Conservation (phyloP, 108 stramenopile species). For the Cyclotella choctawhatcheeana region DNA sequence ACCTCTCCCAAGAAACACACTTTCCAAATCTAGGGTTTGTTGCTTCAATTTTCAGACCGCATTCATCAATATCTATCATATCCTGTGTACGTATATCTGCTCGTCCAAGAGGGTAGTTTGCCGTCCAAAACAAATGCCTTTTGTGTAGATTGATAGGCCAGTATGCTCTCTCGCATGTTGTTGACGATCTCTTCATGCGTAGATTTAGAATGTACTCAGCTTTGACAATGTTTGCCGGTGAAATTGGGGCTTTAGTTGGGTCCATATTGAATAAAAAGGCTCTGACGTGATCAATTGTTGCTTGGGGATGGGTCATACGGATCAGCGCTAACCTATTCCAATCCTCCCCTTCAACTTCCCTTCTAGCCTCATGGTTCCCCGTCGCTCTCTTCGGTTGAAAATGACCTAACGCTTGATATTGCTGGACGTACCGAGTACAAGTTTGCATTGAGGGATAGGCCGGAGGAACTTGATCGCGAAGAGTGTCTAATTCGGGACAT, state of each 20-base stretch:
- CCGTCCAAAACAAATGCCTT: constrained; percentile 23
- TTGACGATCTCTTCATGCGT: constrained; percentile 11
- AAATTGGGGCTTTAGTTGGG: constrained; percentile 11
- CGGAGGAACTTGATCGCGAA: neutral
- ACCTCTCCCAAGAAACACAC: neutral
- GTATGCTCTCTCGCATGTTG: constrained; percentile 22
- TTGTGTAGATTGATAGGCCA: constrained; percentile 21
- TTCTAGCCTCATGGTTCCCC: constrained; percentile 17
- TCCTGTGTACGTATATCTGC: constrained; percentile 8
- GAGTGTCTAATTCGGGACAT: neutral
- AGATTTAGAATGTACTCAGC: constrained; percentile 24
- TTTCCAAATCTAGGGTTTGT: constrained; percentile 16
- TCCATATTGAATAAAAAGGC: constrained; percentile 13
- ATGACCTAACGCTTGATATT: constrained; percentile 7
- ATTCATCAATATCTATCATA: constrained; percentile 30
- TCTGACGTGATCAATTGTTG: constrained; percentile 12
- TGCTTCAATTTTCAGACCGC: constrained; percentile 16
- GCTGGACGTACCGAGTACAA: constrained; percentile 1
- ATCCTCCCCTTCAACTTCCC: constrained; percentile 10
- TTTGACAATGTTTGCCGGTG: neutral
- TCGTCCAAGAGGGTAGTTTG: constrained; percentile 19
- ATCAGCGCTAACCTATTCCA: neutral
- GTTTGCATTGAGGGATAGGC: neutral
- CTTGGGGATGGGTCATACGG: neutral
- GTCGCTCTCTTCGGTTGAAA: neutral